phyloP scores from a whole-genome alignment of 257 asterid genomes.

The Solanum arcanum region DNA sequence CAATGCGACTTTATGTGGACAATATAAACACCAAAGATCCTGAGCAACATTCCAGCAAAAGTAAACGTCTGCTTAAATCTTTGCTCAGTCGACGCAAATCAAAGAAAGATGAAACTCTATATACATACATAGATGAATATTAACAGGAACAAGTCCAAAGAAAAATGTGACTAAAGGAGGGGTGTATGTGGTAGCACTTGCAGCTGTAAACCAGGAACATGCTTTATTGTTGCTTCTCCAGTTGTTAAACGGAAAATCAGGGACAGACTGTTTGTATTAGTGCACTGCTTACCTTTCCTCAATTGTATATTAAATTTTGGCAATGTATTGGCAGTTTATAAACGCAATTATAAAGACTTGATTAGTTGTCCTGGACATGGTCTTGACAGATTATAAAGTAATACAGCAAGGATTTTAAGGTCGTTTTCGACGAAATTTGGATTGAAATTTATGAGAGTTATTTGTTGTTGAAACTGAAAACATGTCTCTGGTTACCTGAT shows the following conservation, averaged over 20 bases:
- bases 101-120: constrained; percentile 75
- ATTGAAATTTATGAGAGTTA: background rate
- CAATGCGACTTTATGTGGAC: constrained; percentile 62
- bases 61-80: constrained; percentile 82
- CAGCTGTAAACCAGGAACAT: background rate
- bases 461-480: background rate
- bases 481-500: background rate
- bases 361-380: background rate
- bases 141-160: constrained; percentile 5
- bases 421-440: background rate
- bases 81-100: constrained; percentile 84
- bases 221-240: background rate
- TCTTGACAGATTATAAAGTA: background rate
- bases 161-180: background rate
- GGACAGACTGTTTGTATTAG: background rate
- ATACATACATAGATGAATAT: constrained; percentile 86
- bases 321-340: background rate
- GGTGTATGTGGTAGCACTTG: background rate
- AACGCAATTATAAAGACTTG: background rate
- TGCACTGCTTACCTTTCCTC: background rate
- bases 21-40: constrained; percentile 43
- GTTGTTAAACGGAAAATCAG: background rate
- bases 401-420: background rate
- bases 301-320: background rate
- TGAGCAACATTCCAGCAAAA: constrained; percentile 59